These are phyloP conservation scores for Didymella pomorum DNA, from an alignment of 2,329 filamentous ascomycete genomes.

Conservation along the genomic window DNA sequence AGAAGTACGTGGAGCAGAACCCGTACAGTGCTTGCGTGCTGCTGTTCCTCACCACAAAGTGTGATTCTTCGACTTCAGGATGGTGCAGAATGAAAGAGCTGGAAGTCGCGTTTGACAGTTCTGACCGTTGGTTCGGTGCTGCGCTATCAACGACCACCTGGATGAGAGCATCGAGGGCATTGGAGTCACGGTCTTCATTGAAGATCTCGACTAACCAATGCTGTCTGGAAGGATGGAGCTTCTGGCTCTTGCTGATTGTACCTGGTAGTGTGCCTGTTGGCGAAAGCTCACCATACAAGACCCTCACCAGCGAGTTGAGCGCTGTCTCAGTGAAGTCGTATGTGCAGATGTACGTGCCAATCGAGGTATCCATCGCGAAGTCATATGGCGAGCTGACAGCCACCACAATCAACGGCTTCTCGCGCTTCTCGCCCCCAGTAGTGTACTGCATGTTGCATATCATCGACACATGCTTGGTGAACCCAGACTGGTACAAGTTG, in stretches of 20 bases:
- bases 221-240: slow-evolving; percentile 85
- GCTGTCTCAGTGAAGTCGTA: slow-evolving; percentile 97
- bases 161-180: slow-evolving; percentile 78
- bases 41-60: slow-evolving; percentile 93
- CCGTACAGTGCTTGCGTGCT: slow-evolving; percentile 91
- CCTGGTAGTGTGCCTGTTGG: slow-evolving; percentile 67
- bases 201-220: slow-evolving; percentile 95
- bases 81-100: slow-evolving; percentile 78
- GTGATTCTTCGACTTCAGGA: slow-evolving; percentile 76
- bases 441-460: slow-evolving; percentile 84
- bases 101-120: slow-evolving; percentile 73
- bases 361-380: slow-evolving; percentile 89
- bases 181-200: slow-evolving; percentile 77
- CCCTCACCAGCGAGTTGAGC: slow-evolving; percentile 81
- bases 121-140: slow-evolving; percentile 70
- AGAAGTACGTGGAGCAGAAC: slow-evolving; percentile 88
- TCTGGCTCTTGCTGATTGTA: slow-evolving; percentile 85
- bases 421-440: slow-evolving; percentile 72
- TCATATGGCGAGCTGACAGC: slow-evolving; percentile 96
- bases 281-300: slow-evolving; percentile 77
- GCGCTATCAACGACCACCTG: slow-evolving; percentile 72
- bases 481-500: slow-evolving; percentile 91
- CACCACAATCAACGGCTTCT: slow-evolving; percentile 89
- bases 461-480: slow-evolving; percentile 95
- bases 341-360: slow-evolving; percentile 92